Evolutionary conservation across 2,329 filamentous ascomycete species (phyloP), one percentile per base, ranked within the genome.

Genomic region (Colletotrichum gloeosporioides): DNA sequence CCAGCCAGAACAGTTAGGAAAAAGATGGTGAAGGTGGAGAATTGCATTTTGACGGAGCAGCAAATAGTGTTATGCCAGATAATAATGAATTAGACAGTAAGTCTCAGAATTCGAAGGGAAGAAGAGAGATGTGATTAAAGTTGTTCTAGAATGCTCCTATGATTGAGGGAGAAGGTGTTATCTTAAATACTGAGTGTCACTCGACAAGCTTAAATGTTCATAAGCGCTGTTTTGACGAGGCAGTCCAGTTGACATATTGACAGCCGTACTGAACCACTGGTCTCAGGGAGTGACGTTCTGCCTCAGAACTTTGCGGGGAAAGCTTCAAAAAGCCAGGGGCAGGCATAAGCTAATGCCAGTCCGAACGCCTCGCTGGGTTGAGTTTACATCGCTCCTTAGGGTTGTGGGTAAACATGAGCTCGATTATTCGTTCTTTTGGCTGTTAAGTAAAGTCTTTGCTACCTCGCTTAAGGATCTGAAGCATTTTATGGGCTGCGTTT

Each of bases 41-140:
- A 22, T 13, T 53, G 44, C 44, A 53, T 22, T 8, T 53, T 8
- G 44, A 53, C n/a, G n/a, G n/a, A 53, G n/a, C 10, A 22, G 44
- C 10, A 53, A 13, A 4, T 13, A 53, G 6, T 22, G 6, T 53
- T 53, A 22, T 53, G 16, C 44, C 44, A 53, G 44, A 53, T 53
- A 13, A 53, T n/a, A 3, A 4, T 22, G 3, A 49, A 8, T 53
- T 4, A 53, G 22, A 53, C n/a, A 4, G 10, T 22, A 53, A 53
- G 44, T 13, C 10, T 22, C 6, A n/a, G 1, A 4, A 3, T 8
- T 13, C 2, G 10, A 53, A 22, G 5, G n/a, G 6, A 4, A 4
- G n/a, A 22, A 13, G 3, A 7, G 44, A 53, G 44, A 53, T 53
- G 10, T 2, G 6, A 22, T 53, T 53, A 22, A 1, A 53, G 44